Evolutionary conservation across 805 yeast species (phyloP), one percentile per base, ranked within the genome.

Genomic region (Hanseniaspora nectarophila): DNA sequence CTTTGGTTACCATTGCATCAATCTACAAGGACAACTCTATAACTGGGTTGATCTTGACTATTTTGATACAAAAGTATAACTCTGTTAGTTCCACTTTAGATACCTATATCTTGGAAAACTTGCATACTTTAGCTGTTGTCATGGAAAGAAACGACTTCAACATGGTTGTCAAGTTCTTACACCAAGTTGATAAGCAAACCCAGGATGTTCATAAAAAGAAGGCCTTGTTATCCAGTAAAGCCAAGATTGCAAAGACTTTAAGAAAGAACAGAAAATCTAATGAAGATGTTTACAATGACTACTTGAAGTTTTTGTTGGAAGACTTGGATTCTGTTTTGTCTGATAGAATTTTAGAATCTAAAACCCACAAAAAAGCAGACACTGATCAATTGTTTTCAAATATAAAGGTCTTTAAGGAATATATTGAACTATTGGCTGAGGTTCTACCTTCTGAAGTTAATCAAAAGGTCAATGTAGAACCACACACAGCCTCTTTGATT

Each of bases 41-140:
- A 29, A 77, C 84, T 16, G 80, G 84, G 3, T 72, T 92, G 57
- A 81, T 94, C 0, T 80, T 85, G 13, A 82, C 95, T 0, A 80
- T 92, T 35, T 71, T 92, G 53, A 78, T 85, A 13, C 97, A 89
- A 63, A 89, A 88, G 61, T 70, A 81, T 5, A 71, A 63, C 48
- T 66, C 64, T 7, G 68, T 70, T 18, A 74, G 80, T 18, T 67
- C 76, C 15, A 74, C 75, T 21, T 68, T 80, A 43, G 84, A 82
- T 38, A 67, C 69, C 1, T 63, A 74, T 29, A 73, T 85, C 38
- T 66, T 85, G 26, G 69, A 73, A 35, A 89, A 88, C 0, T 69
- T 85, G 37, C 75, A 82, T 1, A 71, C 73, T 9, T 73, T 87
- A 58, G 81, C 86, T 5, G 76, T 80, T 2, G 71, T 65, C 43